phyloP scores from a whole-genome alignment of 2,329 filamentous ascomycete genomes.

The Thyridium curvatum region DNA sequence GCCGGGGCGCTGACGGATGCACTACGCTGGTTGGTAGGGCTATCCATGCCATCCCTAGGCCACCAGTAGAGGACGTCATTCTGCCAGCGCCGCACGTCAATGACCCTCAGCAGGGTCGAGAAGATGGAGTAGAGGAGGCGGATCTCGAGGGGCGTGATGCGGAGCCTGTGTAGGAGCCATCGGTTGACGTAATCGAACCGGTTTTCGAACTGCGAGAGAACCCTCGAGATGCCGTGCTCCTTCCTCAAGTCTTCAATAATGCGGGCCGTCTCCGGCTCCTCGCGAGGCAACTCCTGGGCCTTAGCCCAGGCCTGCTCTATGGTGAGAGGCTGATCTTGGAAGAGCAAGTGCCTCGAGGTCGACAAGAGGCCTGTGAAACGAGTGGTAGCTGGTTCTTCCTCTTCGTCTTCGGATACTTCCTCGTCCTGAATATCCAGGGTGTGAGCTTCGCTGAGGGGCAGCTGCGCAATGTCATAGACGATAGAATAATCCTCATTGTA shows the following conservation, averaged over 20 bases:
- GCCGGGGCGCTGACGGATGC: constrained; percentile 1
- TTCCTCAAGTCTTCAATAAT: constrained; percentile 33
- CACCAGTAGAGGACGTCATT: constrained; percentile 32
- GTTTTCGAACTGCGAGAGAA: constrained; percentile 30
- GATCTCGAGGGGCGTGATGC: constrained; percentile 37
- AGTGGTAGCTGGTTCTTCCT: too few species aligned
- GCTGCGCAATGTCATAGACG: too few species aligned
- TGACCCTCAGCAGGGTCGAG: constrained; percentile 19
- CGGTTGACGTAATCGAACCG: constrained; percentile 41
- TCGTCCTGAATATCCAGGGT: too few species aligned
- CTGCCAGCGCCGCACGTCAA: constrained; percentile 31
- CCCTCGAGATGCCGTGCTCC: constrained; percentile 39
- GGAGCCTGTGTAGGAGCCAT: constrained; percentile 47
- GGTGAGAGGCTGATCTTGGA: too few species aligned
- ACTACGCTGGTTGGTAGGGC: constrained; percentile 12
- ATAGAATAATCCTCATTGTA: too few species aligned
- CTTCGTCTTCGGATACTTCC: too few species aligned
- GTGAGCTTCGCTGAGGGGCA: too few species aligned
- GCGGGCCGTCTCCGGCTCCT: constrained; percentile 1
- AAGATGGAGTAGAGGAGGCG: constrained; percentile 34
- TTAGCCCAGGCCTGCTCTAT: too few species aligned
- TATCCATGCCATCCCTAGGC: constrained; percentile 23
- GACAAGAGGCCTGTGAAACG: too few species aligned
- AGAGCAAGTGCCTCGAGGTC: too few species aligned
- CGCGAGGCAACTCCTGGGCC: too few species aligned